Evolutionary conservation across 805 yeast genomes (phyloP), one percentile per base, ranked within the genome.

Genomic region (Candida suzukii): DNA sequence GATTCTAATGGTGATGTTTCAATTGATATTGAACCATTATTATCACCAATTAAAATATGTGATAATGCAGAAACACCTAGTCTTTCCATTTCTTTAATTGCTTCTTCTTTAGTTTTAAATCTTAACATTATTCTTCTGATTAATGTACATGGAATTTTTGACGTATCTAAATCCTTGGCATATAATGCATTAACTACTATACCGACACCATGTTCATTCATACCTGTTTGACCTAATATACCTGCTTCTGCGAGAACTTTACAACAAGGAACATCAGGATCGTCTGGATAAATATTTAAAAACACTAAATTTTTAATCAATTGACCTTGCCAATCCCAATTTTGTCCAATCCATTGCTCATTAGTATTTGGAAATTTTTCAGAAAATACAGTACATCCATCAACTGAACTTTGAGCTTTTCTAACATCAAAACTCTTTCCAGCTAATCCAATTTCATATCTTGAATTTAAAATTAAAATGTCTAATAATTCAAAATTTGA

Each of bases 171-270:
- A 28, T 44, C 40, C 13, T 30, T 25, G 8, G 46, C 46, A 31
- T 35, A 38, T 18, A 44, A 33, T 13, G 46, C 46, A 36, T 44
- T 44, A 19, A 44, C 44, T 9, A 41, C 35, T 5, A 37, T 17
- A 13, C 39, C 28, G 8, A 44, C 44, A 19, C 46, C 46, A 9
- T 24, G 17, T 8, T 44, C 46, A 30, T 44, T 44, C 33, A 44
- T 35, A 12, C 46, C 46, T 4, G 38, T 35, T 31, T 44, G 46
- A 5, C 46, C 44, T 16, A 44, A 22, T 8, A 41, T 18, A 9
- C 46, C 46, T 12, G 46, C 46, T 33, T 44, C 46, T 13, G 42
- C 44, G 8, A 44, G 35, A 13, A 44, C 42, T 38, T 41, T 44
- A 17, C 39, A 35, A 10, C 42, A 29, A 5, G 46, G 46, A 21